phyloP scores from a whole-genome alignment of 345 rosid species.

The Aethionema arabicum region DNA sequence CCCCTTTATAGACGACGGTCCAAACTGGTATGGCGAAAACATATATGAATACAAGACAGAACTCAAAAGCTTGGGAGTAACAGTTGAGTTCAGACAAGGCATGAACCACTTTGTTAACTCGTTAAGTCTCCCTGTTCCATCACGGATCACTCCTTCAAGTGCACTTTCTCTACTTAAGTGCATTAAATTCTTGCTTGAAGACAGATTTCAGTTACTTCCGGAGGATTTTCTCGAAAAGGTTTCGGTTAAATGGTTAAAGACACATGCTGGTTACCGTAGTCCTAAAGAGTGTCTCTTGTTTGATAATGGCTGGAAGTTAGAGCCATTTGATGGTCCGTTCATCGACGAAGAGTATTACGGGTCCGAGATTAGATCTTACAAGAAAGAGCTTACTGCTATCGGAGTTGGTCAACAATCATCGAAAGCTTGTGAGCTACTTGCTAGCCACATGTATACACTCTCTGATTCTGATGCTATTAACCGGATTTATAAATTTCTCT shows the following conservation, averaged over 20 bases:
- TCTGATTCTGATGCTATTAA: constrained; percentile 44
- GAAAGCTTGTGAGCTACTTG: constrained; percentile 41
- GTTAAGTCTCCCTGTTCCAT: constrained; percentile 43
- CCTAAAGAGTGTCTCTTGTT: constrained; percentile 52
- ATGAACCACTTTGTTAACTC: constrained; percentile 44
- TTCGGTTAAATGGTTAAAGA: constrained; percentile 58
- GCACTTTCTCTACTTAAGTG: constrained; percentile 51
- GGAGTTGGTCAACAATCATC: constrained; percentile 46
- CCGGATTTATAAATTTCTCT: constrained; percentile 52
- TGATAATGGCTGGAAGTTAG: constrained; percentile 45
- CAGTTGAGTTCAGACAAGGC: constrained; percentile 45
- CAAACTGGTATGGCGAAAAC: constrained; percentile 44
- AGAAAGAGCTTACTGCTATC: constrained; percentile 44
- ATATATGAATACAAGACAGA: constrained; percentile 50
- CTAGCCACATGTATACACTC: constrained; percentile 38
- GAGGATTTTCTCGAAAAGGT: constrained; percentile 34
- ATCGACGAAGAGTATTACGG: constrained; percentile 64
- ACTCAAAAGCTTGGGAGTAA: constrained; percentile 50
- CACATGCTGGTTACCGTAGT: constrained; percentile 49
- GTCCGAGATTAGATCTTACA: constrained; percentile 29
- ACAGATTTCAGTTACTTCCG: constrained; percentile 33
- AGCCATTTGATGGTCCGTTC: constrained; percentile 67
- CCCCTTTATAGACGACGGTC: constrained; percentile 57
- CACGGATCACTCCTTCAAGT: constrained; percentile 32
- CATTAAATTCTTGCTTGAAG: constrained; percentile 36